phyloP scores from a whole-genome alignment of 2,329 filamentous ascomycete species.

The Fusarium verticillioides region DNA sequence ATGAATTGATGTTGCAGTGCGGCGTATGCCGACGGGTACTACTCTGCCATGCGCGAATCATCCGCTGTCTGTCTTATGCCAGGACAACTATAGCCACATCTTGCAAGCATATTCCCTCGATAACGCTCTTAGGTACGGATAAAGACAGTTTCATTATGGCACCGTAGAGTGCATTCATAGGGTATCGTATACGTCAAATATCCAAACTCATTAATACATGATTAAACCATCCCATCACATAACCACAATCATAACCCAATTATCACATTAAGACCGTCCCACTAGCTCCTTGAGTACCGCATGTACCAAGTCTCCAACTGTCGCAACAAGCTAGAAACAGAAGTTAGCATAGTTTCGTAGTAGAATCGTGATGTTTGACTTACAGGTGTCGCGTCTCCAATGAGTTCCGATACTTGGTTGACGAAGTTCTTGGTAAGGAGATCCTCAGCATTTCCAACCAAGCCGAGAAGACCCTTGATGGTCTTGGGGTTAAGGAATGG shows the following conservation, averaged over 20 bases:
- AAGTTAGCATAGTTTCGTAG: not conserved
- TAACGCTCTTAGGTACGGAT: not conserved
- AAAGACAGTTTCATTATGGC: not conserved
- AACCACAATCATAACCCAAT: not conserved
- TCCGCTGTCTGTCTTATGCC: not conserved
- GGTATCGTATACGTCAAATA: constrained; percentile 8
- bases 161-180: not conserved
- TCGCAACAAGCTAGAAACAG: constrained; percentile 46
- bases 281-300: constrained; percentile 47
- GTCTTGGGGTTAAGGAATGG: constrained; percentile 56
- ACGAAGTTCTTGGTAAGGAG: constrained; percentile 55
- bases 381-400: constrained; percentile 45
- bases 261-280: constrained; percentile 26
- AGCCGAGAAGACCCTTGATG: constrained; percentile 48
- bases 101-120: not conserved
- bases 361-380: not conserved
- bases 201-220: constrained; percentile 8
- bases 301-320: constrained; percentile 48
- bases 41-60: not conserved
- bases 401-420: constrained; percentile 55
- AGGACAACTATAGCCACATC: not conserved
- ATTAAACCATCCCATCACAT: not conserved
- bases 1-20: not conserved
- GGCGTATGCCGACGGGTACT: not conserved
- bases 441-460: constrained; percentile 51